Conservation (phyloP, 257 asterid genomes). For the Fraxinus anomala region DNA sequence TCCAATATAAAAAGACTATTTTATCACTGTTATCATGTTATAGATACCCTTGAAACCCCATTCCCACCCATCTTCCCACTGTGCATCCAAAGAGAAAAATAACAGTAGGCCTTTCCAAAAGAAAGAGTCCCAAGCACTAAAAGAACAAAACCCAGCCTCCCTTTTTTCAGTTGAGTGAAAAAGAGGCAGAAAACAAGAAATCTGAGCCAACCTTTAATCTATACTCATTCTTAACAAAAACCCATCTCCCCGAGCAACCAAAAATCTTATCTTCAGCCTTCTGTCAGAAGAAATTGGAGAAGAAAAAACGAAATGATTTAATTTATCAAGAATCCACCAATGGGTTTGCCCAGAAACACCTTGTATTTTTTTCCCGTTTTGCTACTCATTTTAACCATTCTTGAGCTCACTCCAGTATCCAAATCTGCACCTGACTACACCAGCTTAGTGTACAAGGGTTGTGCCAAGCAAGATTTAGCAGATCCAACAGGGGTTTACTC, state of each 20-base stretch:
- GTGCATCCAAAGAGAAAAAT: slow-evolving; percentile 40
- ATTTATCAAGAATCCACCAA: slow-evolving; percentile 51
- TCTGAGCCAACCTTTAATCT: slow-evolving; percentile 24
- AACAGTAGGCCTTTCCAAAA: slow-evolving; percentile 30
- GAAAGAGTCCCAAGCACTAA: slow-evolving; percentile 43
- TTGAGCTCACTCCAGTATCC: slow-evolving; percentile 45
- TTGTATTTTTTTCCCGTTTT: slow-evolving; percentile 38
- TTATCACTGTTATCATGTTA: neutral
- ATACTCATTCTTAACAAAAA: slow-evolving; percentile 33
- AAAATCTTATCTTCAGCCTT: slow-evolving; percentile 33
- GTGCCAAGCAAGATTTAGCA: slow-evolving; percentile 77
- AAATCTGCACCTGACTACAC: slow-evolving; percentile 66
- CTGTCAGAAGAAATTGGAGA: slow-evolving; percentile 13
- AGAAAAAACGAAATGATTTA: slow-evolving; percentile 40
- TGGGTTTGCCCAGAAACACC: slow-evolving; percentile 52
- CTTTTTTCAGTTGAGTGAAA: slow-evolving; percentile 23
- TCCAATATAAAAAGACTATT: neutral
- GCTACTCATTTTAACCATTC: slow-evolving; percentile 36
- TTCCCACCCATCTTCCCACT: slow-evolving; percentile 11
- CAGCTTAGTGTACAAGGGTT: slow-evolving; percentile 82
- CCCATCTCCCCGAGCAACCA: slow-evolving; percentile 34
- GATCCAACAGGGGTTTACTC: slow-evolving; percentile 91
- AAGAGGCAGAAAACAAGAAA: slow-evolving; percentile 39
- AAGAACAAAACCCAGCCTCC: slow-evolving; percentile 42
- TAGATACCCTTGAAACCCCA: slow-evolving; percentile 26